phyloP scores from a whole-genome alignment of 352 stramenopile genomes.

The Hyaloperonospora arabidopsidis region DNA sequence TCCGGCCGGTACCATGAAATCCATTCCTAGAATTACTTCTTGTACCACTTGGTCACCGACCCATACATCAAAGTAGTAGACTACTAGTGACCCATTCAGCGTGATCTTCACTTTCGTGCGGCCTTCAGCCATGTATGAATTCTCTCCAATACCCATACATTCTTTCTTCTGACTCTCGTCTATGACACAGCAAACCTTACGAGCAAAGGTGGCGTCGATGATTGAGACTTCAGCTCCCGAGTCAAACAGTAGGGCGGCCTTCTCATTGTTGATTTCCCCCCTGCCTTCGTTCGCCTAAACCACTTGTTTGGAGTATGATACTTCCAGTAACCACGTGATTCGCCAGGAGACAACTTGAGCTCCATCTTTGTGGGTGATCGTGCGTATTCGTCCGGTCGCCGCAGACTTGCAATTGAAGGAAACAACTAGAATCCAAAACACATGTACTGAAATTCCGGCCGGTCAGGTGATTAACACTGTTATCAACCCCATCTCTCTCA shows the following conservation, averaged over 20 bases:
- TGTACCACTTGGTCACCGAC: conserved; percentile 10
- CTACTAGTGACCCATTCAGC: conserved; percentile 2
- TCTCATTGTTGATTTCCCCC: neutral
- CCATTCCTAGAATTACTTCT: conserved; percentile 12
- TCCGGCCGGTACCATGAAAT: conserved; percentile 14
- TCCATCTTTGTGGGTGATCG: too few relatives aligned
- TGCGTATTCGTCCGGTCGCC: too few relatives aligned
- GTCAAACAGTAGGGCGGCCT: too few relatives aligned
- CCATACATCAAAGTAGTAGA: conserved; percentile 12
- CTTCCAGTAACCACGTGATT: neutral
- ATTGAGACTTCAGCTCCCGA: conserved; percentile 19
- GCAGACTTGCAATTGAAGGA: neutral
- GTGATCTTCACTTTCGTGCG: conserved; percentile 16
- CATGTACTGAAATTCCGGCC: too few relatives aligned
- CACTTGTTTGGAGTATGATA: neutral
- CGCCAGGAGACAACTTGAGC: too few relatives aligned
- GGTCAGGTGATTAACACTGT: neutral
- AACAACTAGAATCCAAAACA: neutral
- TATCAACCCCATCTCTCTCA: neutral
- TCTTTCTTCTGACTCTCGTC: neutral
- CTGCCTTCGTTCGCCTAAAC: neutral
- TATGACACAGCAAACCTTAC: conserved; percentile 5
- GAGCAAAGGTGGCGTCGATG: conserved; percentile 16
- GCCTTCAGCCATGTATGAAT: conserved; percentile 1
- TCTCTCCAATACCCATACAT: neutral